Conservation (phyloP, 768 basidiomycete species). For the Trichaptum fuscoviolaceum region DNA sequence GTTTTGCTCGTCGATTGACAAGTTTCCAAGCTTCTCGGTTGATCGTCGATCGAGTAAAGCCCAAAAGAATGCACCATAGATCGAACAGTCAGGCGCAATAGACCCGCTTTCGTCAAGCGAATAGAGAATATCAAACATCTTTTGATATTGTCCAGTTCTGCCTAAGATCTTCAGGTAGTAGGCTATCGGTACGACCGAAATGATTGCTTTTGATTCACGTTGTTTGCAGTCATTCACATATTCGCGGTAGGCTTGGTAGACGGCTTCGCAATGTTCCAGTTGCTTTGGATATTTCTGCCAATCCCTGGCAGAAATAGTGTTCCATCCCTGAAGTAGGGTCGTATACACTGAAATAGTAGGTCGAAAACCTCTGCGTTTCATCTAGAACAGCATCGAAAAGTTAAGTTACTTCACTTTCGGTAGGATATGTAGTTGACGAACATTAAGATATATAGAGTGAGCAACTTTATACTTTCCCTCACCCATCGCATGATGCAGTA, state of each 20-base stretch:
- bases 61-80: constrained; percentile 65
- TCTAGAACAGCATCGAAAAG: constrained; percentile 36
- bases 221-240: constrained; percentile 44
- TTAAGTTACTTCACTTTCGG: background rate
- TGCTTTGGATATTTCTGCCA: constrained; percentile 59
- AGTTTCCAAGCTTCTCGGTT: constrained; percentile 8
- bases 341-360: constrained; percentile 64
- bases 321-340: constrained; percentile 63
- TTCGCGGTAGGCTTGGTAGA: constrained; percentile 55
- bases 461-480: constrained; percentile 51
- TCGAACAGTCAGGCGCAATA: constrained; percentile 50
- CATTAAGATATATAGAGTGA: constrained; percentile 66
- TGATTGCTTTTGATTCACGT: constrained; percentile 40
- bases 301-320: constrained; percentile 41
- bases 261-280: constrained; percentile 50
- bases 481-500: constrained; percentile 63
- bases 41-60: constrained; percentile 32
- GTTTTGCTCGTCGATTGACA: constrained; percentile 28
- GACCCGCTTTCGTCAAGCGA: constrained; percentile 59
- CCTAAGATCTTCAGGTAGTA: constrained; percentile 67
- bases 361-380: constrained; percentile 78
- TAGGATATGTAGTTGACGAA: constrained; percentile 30
- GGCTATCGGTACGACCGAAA: constrained; percentile 41
- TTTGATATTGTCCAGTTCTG: constrained; percentile 51
- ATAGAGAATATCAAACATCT: constrained; percentile 73